Base-by-base conservation (phyloP, 208 protist genomes). In the Porcisia deanei region DNA sequence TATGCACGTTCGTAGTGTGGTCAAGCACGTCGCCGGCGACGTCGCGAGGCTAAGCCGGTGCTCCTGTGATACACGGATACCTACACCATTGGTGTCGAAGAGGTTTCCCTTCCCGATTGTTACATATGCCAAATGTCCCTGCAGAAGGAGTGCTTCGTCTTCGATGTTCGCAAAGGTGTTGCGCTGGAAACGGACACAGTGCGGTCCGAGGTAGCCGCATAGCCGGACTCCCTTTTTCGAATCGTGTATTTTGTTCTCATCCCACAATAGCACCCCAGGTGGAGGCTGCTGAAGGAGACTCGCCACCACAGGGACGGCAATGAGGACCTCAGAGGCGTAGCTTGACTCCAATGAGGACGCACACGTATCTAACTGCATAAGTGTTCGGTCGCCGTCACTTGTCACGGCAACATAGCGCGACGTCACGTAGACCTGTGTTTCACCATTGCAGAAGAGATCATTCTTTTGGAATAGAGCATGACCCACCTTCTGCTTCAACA, bases 361-460 rank as follows among this genome's bases (percentile, higher is more conserved):
- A 25, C 82, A 64, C 4, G 93, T 97, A 85, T 97, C 93, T 63
- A 95, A 71, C 52, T 94, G 84, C 22, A 97, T 72, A 53, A 97
- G 81, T 10, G 87, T 91, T 20, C 80, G 77, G 9, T 73, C 73
- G 4, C 75, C 70, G 75, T 94, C 88, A 9, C 73, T 39, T 18
- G 86, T 75, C 43, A 88, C 22, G 18, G 79, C 90, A 47, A 95
- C 83, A 75, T 94, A 95, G 34, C 88, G 82, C 57, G 93, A 87
- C 43, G 89, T 91, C 20, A 95, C 76, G 68, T 87, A 76, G 10
- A 82, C 82, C 68, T 95, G 93, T 5, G 59, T 49, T n/a, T 64
- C 30, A 22, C 25, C 30, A 68, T 95, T 95, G n/a, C 73, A 79
- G 20, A 76, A 88, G n/a, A 97, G 9, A 54, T 87, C 84, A 78